Base-by-base conservation (phyloP, 2,329 filamentous ascomycete species). In the Alternaria infectoria region DNA sequence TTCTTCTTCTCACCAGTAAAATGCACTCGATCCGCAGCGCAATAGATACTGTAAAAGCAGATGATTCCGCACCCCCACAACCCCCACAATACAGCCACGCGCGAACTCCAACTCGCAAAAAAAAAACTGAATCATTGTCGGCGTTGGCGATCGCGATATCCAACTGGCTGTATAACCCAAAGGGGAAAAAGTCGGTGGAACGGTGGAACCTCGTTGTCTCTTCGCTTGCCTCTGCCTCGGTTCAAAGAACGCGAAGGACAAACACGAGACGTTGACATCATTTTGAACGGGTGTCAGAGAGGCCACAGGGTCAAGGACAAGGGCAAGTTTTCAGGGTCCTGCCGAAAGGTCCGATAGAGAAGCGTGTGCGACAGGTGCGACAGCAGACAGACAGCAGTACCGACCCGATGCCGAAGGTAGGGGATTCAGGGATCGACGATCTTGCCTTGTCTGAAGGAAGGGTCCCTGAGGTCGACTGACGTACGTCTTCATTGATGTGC, bases 201-300 rank as follows among this genome's bases (percentile, higher is more conserved):
- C 30, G 49, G 49, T 52, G 30, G 28, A 32, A 52, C 30, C 19
- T 52, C 49, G 49, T 52, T 12, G 19, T n/a, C 49, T 52, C 36
- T 45, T 52, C 30, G 30, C 30, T 32, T 32, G 30, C 30, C 30
- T 32, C 30, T 32, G 49, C 49, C 49, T 52, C 49, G 49, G 49
- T 40, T n/a, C 49, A 6, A 23, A 25, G 13, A 52, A 13, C 28
- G 32, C 19, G 30, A 40, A 40, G n/a, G 36, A 40, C 36, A 40
- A 52, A 52, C 49, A 52, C 49, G 49, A 52, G 49, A 52, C 49
- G 36, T n/a, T 52, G 49, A 52, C 49, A 52, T 52, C 49, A 52
- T 52, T 40, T 52, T 5, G 30, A 40, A 52, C 49, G 5, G 30
- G 28, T 36, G 30, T 17, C 49, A 52, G 5, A 36, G 15, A 17